phyloP scores from a whole-genome alignment of 495 filamentous ascomycete species.

The Penicillium antarcticum region DNA sequence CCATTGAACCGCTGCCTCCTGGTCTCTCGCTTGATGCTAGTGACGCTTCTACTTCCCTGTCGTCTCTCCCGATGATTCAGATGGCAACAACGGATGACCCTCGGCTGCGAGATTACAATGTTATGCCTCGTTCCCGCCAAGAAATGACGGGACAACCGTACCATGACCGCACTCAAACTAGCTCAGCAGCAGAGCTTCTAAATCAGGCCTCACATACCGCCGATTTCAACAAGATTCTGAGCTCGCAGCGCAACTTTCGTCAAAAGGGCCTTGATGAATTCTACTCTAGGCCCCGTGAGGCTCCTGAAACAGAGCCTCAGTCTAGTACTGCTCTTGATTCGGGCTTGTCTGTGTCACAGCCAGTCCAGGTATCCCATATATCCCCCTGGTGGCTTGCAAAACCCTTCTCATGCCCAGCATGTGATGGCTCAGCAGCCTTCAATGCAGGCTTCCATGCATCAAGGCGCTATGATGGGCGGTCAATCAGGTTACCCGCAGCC shows the following conservation, averaged over 20 bases:
- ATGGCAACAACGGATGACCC: slow-evolving; percentile 73
- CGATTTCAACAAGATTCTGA: slow-evolving; percentile 83
- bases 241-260: slow-evolving; percentile 69
- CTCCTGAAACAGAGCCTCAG: slow-evolving; percentile 51
- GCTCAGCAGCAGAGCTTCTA: slow-evolving; percentile 75
- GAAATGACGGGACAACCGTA: slow-evolving; percentile 87
- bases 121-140: slow-evolving; percentile 80
- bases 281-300: slow-evolving; percentile 76
- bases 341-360: slow-evolving; percentile 45
- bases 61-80: slow-evolving; percentile 82
- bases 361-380: slow-evolving; percentile 42
- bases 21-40: slow-evolving; percentile 66
- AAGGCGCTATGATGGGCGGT: slow-evolving; percentile 34
- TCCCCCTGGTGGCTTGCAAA: slow-evolving; percentile 36
- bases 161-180: slow-evolving; percentile 79
- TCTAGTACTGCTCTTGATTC: slow-evolving; percentile 49
- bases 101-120: slow-evolving; percentile 75
- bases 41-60: slow-evolving; percentile 54
- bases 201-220: slow-evolving; percentile 85
- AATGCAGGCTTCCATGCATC: not conserved
- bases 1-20: slow-evolving; percentile 61
- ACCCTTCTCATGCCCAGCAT: slow-evolving; percentile 34
- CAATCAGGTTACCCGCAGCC: slow-evolving; percentile 32
- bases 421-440: slow-evolving; percentile 37
- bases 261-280: slow-evolving; percentile 70